These are phyloP conservation scores for Aegilops longissima DNA, from an alignment of 176 grass and related monocot genomes.

Conservation along the genomic window DNA sequence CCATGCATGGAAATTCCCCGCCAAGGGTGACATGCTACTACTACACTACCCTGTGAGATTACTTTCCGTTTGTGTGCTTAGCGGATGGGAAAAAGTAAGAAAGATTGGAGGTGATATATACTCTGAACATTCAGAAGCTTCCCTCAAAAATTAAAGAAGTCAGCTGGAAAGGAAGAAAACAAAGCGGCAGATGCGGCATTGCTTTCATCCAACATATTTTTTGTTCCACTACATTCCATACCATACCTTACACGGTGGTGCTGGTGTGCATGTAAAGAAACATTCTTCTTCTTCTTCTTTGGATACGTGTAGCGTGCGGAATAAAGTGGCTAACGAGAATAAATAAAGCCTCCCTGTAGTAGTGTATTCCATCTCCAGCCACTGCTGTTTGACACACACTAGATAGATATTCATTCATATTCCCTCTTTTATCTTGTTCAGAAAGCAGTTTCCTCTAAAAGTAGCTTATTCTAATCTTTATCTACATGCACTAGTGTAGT, in stretches of 20 bases:
- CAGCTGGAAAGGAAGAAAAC: neutral
- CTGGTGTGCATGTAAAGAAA: neutral
- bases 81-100: neutral
- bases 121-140: neutral
- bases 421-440: neutral
- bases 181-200: neutral
- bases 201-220: neutral
- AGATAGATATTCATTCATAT: neutral
- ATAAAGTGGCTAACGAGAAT: neutral
- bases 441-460: neutral
- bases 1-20: no score
- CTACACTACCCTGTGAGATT: neutral
- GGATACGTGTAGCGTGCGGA: neutral
- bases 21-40: no score
- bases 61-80: neutral
- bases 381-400: neutral
- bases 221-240: neutral
- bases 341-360: neutral
- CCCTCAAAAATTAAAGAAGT: neutral
- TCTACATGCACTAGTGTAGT: neutral
- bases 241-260: neutral
- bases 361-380: neutral
- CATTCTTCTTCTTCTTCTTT: neutral
- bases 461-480: neutral
- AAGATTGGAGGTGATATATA: neutral